These are phyloP conservation scores for Xylaria venustula DNA, from an alignment of 495 filamentous ascomycete species.

Conservation along the genomic window DNA sequence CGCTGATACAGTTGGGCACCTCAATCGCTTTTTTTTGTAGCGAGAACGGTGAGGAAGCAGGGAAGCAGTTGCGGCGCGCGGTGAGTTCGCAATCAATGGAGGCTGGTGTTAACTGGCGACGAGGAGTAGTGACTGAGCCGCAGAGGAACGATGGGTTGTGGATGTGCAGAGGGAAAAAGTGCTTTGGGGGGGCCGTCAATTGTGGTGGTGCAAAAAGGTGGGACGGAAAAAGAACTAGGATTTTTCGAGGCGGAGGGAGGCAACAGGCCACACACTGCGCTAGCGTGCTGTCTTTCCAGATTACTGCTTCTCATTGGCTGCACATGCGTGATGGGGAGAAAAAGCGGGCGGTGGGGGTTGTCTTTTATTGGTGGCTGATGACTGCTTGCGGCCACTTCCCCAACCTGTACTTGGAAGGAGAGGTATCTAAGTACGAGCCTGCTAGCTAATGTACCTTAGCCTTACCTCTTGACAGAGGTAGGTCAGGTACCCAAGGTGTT, in stretches of 20 bases:
- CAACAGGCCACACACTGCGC: neutral
- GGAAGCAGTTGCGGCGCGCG: constrained; percentile 11
- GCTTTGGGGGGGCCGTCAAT: constrained; percentile 25
- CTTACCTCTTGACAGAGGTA: too few species aligned
- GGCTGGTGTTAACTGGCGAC: constrained; percentile 25
- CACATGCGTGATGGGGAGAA: too few species aligned
- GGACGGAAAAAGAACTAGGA: constrained; percentile 14
- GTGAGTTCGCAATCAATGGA: constrained; percentile 18
- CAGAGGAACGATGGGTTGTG: constrained; percentile 32
- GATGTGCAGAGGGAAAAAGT: constrained; percentile 34
- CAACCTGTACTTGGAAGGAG: too few species aligned
- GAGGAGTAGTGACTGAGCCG: constrained; percentile 37
- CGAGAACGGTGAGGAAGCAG: constrained; percentile 8
- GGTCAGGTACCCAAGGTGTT: too few species aligned
- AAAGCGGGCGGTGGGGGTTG: too few species aligned
- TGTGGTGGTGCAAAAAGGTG: constrained; percentile 39
- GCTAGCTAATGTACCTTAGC: too few species aligned
- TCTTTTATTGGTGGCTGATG: too few species aligned
- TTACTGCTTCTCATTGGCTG: neutral
- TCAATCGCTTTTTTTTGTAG: constrained; percentile 3
- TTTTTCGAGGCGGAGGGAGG: neutral
- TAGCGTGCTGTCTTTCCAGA: neutral
- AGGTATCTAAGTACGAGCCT: too few species aligned
- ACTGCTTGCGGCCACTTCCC: constrained; percentile 4
- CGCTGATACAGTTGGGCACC: neutral